Conservation (phyloP, 208 protist genomes). For the Acanthamoeba triangularis region DNA sequence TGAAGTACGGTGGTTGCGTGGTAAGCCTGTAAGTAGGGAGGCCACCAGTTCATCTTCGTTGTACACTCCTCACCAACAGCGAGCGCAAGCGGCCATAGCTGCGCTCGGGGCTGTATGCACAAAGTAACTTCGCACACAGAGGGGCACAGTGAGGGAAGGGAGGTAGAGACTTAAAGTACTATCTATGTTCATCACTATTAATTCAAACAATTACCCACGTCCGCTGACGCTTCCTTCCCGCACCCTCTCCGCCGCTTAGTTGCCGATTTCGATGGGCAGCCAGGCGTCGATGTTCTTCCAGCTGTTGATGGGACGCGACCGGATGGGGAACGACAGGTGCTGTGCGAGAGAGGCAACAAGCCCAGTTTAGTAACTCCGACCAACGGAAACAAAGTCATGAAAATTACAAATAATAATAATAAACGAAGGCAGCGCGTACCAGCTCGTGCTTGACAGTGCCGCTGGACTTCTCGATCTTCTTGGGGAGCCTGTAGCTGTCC, state of each 20-base stretch:
- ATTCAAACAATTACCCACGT: background rate
- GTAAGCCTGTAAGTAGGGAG: too few species aligned
- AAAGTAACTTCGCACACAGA: too few species aligned
- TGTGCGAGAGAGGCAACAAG: background rate
- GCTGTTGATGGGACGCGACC: slow-evolving; percentile 54
- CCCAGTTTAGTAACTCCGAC: too few species aligned
- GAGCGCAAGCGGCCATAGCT: too few species aligned
- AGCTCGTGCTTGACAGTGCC: slow-evolving; percentile 24
- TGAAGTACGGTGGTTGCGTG: too few species aligned
- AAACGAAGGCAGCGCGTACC: background rate
- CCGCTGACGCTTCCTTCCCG: background rate
- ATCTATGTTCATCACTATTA: background rate
- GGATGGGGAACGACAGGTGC: slow-evolving; percentile 46
- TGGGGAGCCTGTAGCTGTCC: slow-evolving; percentile 35
- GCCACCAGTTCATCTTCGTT: too few species aligned
- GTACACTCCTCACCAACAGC: too few species aligned
- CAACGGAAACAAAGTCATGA: background rate
- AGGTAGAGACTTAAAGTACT: background rate
- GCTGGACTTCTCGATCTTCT: slow-evolving; percentile 52
- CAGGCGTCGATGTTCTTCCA: slow-evolving; percentile 56
- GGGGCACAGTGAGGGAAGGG: too few species aligned
- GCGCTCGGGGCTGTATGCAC: too few species aligned
- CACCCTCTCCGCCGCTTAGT: background rate
- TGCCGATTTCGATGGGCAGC: slow-evolving; percentile 56
- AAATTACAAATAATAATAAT: background rate